Conservation (phyloP, 805 yeast genomes). For the Candida hungchunana region DNA sequence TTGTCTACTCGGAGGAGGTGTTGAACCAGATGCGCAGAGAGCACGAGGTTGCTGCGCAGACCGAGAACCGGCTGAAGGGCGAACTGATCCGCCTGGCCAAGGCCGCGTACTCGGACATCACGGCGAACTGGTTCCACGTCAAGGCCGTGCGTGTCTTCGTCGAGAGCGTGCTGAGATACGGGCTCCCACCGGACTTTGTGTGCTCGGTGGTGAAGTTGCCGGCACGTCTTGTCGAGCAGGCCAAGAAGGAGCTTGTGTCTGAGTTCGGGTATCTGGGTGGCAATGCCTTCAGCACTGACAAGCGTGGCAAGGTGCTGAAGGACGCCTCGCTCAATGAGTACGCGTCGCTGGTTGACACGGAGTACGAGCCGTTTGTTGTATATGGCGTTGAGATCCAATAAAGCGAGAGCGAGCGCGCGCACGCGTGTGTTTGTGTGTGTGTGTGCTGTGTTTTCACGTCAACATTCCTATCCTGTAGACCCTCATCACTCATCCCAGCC, state of each 20-base stretch:
- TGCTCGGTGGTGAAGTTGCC: constrained; percentile 45
- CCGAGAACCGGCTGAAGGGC: constrained; percentile 67
- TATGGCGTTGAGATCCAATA: constrained; percentile 49
- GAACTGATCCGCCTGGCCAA: constrained; percentile 80
- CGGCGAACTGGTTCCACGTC: constrained; percentile 85
- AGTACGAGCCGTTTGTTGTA: constrained; percentile 93
- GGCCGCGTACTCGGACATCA: constrained; percentile 85
- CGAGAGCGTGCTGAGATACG: constrained; percentile 92
- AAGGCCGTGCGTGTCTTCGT: constrained; percentile 84
- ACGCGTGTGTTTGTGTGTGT: too few species aligned
- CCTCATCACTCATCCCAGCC: too few species aligned
- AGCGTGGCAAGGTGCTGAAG: constrained; percentile 59
- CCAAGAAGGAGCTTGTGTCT: constrained; percentile 64
- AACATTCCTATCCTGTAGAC: too few species aligned
- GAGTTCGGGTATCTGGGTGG: constrained; percentile 92
- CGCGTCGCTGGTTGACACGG: constrained; percentile 89
- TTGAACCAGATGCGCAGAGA: constrained; percentile 74
- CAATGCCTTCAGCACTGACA: constrained; percentile 70
- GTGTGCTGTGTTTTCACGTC: too few species aligned
- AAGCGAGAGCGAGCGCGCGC: too few species aligned
- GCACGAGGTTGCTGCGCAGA: constrained; percentile 66
- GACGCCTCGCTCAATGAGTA: constrained; percentile 74
- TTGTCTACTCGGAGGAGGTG: constrained; percentile 74
- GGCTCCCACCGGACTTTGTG: constrained; percentile 89
- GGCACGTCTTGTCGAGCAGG: constrained; percentile 42